These are phyloP conservation scores for Juglanconis juglandina DNA, from an alignment of 2,329 filamentous ascomycete genomes.

Conservation along the genomic window DNA sequence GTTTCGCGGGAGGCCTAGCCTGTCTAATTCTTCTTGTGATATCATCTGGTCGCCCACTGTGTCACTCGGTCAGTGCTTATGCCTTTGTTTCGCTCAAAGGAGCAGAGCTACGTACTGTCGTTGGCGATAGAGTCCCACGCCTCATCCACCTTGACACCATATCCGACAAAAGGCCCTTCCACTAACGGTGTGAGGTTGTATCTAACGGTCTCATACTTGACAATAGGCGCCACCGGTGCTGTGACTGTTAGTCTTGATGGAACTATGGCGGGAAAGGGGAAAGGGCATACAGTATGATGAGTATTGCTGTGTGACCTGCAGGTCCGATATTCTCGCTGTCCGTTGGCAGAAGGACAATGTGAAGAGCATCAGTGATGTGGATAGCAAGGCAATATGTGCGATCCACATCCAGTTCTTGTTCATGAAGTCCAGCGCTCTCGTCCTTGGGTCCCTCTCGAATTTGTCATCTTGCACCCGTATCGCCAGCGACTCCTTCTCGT, in stretches of 20 bases:
- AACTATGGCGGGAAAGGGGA: neutral
- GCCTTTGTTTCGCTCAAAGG: slow-evolving; percentile 12
- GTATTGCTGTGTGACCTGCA: slow-evolving; percentile 35
- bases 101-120: slow-evolving; percentile 27
- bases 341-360: slow-evolving; percentile 37
- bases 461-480: slow-evolving; percentile 12
- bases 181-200: slow-evolving; percentile 47
- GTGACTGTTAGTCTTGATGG: slow-evolving; percentile 11
- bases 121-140: slow-evolving; percentile 55
- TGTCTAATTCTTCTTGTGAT: slow-evolving; percentile 48
- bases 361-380: slow-evolving; percentile 38
- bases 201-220: slow-evolving; percentile 47
- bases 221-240: slow-evolving; percentile 46
- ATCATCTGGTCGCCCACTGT: slow-evolving; percentile 61
- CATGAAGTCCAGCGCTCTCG: slow-evolving; percentile 12
- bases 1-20: slow-evolving; percentile 49
- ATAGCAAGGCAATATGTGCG: slow-evolving; percentile 36
- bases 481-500: slow-evolving; percentile 20
- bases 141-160: slow-evolving; percentile 52
- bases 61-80: neutral
- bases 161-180: slow-evolving; percentile 51
- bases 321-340: slow-evolving; percentile 31
- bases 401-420: slow-evolving; percentile 36
- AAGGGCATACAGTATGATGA: slow-evolving; percentile 36
- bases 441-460: slow-evolving; percentile 4